Evolutionary conservation across 768 basidiomycete species (phyloP).

Genomic region (Mycena polygramma): DNA sequence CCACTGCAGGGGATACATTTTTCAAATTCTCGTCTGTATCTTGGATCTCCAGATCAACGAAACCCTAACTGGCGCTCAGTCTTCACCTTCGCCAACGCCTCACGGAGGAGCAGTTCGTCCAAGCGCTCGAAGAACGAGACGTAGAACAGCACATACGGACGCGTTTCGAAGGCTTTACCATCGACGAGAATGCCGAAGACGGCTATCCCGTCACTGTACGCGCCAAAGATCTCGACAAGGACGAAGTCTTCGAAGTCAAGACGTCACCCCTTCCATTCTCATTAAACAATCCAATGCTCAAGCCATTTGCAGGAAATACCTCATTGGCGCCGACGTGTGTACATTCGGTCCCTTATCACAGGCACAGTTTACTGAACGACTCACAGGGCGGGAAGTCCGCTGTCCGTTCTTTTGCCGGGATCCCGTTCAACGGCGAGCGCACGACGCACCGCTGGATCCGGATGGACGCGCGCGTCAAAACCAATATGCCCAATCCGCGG

Average conservation of each 20-base stretch:
- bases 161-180: conserved; percentile 32
- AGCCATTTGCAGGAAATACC: conserved; percentile 34
- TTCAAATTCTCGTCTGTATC: conserved; percentile 38
- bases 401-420: conserved; percentile 32
- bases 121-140: conserved; percentile 31
- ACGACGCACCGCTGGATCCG: conserved; percentile 40
- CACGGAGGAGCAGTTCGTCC: conserved; percentile 35
- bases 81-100: conserved; percentile 39
- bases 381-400: conserved; percentile 38
- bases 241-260: conserved; percentile 35
- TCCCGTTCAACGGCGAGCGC: conserved; percentile 34
- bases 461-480: conserved; percentile 40
- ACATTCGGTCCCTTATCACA: background rate
- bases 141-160: conserved; percentile 30
- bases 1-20: conserved; percentile 36
- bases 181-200: conserved; percentile 28
- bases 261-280: conserved; percentile 14
- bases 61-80: conserved; percentile 9
- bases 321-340: conserved; percentile 37
- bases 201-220: conserved; percentile 38
- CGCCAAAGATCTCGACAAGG: conserved; percentile 35
- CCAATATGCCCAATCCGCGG: conserved; percentile 40
- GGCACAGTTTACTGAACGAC: background rate
- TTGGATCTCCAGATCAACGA: background rate
- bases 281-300: background rate